A percentile compares a stretch with the other conserved stretches of the same genome.
These are phyloP conservation scores for Protoeuglena noctilucae DNA, from an alignment of 139 green algal species.

Conservation along the genomic window DNA sequence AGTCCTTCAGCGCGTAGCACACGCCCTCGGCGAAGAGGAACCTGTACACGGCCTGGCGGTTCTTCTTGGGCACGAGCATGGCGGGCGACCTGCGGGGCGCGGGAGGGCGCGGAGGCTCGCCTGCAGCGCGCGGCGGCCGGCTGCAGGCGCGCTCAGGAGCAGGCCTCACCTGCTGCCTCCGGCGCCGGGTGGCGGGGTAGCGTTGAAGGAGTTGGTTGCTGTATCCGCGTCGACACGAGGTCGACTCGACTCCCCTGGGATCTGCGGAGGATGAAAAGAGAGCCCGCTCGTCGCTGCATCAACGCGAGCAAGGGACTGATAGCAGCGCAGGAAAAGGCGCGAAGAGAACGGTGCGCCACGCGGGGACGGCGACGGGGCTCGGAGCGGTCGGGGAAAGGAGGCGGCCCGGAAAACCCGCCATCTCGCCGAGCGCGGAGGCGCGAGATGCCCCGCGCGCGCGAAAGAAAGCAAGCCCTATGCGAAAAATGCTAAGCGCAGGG, in stretches of 20 bases:
- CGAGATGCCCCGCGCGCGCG: no score
- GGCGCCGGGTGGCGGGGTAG: slow-evolving; percentile 27
- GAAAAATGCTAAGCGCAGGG: no score
- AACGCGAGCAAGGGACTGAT: neutral
- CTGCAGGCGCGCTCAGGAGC: no score
- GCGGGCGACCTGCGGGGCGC: neutral
- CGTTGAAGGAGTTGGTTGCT: slow-evolving; percentile 26
- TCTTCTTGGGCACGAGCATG: slow-evolving; percentile 99
- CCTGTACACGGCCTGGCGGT: slow-evolving; percentile 96
- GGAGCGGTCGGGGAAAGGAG: no score
- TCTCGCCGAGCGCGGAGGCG: no score
- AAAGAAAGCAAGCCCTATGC: no score
- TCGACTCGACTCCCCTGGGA: slow-evolving; percentile 77
- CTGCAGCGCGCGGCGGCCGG: no score
- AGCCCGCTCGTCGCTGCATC: neutral
- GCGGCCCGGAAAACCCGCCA: no score
- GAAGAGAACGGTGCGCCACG: neutral
- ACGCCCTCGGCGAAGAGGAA: slow-evolving; percentile 99
- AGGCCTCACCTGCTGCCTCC: no score
- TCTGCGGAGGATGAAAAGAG: neutral
- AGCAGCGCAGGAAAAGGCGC: neutral
- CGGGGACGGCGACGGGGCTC: no score
- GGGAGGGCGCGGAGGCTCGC: neutral
- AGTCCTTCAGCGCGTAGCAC: slow-evolving; percentile 97
- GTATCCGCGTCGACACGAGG: slow-evolving; percentile 64